phyloP scores from a whole-genome alignment of 2,329 filamentous ascomycete species.

The Zasmidium cellare region DNA sequence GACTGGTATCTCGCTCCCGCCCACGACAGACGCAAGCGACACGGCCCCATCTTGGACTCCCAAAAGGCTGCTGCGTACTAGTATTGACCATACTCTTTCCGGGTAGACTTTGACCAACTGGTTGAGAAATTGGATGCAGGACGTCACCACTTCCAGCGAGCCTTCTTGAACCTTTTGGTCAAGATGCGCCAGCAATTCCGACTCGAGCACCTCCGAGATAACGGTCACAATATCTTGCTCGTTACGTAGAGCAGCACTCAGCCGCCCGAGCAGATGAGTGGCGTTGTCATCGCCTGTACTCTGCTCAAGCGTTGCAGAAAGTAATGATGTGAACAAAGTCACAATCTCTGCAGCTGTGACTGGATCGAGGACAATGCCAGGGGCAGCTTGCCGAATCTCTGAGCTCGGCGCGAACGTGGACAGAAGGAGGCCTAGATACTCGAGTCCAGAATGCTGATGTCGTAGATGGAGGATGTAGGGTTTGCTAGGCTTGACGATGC shows the following conservation, averaged over 20 bases:
- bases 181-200: slow-evolving; percentile 53
- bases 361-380: slow-evolving; percentile 43
- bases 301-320: slow-evolving; percentile 45
- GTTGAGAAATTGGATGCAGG: slow-evolving; percentile 78
- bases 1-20: slow-evolving; percentile 75
- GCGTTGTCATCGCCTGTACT: slow-evolving; percentile 37
- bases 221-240: slow-evolving; percentile 74
- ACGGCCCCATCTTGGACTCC: slow-evolving; percentile 74
- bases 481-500: slow-evolving; percentile 75
- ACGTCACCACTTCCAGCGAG: slow-evolving; percentile 66
- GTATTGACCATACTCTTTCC: slow-evolving; percentile 84
- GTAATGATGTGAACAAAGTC: slow-evolving; percentile 68
- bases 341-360: slow-evolving; percentile 73
- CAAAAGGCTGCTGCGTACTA: slow-evolving; percentile 78
- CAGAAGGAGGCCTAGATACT: slow-evolving; percentile 74
- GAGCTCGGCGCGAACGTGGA: slow-evolving; percentile 64
- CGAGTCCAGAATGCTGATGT: slow-evolving; percentile 74
- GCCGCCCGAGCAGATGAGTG: slow-evolving; percentile 49
- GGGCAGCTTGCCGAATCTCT: slow-evolving; percentile 21
- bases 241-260: slow-evolving; percentile 49
- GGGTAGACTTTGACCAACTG: slow-evolving; percentile 72
- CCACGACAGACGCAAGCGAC: slow-evolving; percentile 74
- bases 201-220: slow-evolving; percentile 82
- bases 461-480: slow-evolving; percentile 75
- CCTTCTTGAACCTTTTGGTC: slow-evolving; percentile 61